These are phyloP conservation scores for Neofusicoccum kwambonambiense DNA, from an alignment of 2,329 filamentous ascomycete genomes.

Conservation along the genomic window DNA sequence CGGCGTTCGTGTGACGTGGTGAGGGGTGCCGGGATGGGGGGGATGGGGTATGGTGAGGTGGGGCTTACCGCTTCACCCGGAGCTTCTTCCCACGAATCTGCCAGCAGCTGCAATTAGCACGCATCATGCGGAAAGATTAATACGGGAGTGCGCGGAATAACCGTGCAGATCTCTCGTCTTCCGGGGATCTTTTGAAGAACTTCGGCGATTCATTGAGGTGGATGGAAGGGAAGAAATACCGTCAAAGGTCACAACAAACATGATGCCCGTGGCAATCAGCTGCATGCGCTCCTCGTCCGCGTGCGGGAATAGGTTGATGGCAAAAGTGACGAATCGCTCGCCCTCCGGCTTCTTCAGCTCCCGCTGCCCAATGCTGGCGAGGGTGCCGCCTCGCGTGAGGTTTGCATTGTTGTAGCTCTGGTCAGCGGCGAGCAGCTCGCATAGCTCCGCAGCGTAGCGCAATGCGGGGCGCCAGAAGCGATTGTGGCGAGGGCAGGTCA, in stretches of 20 bases:
- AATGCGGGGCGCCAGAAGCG: neutral
- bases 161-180: no score
- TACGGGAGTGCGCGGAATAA: no score
- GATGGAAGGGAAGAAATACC: neutral
- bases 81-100: conserved; percentile 7
- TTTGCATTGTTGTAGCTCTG: conserved; percentile 8
- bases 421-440: neutral
- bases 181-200: no score
- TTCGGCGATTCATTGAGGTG: neutral
- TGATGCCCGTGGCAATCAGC: neutral
- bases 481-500: neutral
- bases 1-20: neutral
- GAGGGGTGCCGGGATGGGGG: no score
- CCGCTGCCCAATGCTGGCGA: neutral
- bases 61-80: neutral
- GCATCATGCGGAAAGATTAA: no score
- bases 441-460: neutral
- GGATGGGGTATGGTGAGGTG: neutral
- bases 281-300: conserved; percentile 2
- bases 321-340: conserved; percentile 7
- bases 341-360: conserved; percentile 1
- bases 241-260: neutral
- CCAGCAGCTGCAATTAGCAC: neutral
- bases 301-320: neutral
- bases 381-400: neutral